Evolutionary conservation across 2,329 filamentous ascomycete genomes (phyloP).

Genomic region (Ciborinia camelliae): DNA sequence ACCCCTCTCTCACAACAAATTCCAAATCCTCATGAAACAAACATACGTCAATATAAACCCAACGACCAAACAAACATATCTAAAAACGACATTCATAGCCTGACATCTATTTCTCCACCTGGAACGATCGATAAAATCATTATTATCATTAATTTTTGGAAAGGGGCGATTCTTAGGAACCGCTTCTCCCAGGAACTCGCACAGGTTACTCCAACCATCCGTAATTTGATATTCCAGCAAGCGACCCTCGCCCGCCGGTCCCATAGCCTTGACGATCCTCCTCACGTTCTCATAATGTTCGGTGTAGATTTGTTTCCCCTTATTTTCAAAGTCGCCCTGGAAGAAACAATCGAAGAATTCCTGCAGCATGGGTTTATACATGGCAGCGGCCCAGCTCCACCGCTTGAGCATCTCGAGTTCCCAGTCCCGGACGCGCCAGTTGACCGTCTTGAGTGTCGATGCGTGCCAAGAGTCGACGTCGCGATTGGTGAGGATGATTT

Average conservation of each 20-base stretch:
- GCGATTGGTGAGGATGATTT: slow-evolving; percentile 25
- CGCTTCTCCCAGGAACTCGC: slow-evolving; percentile 24
- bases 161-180: slow-evolving; percentile 19
- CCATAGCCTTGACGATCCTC: background rate
- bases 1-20: slow-evolving; percentile 1
- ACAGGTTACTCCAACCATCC: slow-evolving; percentile 26
- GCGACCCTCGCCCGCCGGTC: background rate
- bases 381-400: slow-evolving; percentile 17
- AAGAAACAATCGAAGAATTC: slow-evolving; percentile 17
- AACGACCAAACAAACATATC: slow-evolving; percentile 9
- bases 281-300: slow-evolving; percentile 17
- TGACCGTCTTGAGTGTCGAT: slow-evolving; percentile 16
- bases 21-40: slow-evolving; percentile 15
- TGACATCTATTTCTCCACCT: slow-evolving; percentile 18
- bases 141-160: slow-evolving; percentile 14
- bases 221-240: slow-evolving; percentile 24
- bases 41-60: background rate
- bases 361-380: slow-evolving; percentile 19
- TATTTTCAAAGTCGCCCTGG: slow-evolving; percentile 10
- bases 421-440: slow-evolving; percentile 18
- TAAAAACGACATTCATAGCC: slow-evolving; percentile 14
- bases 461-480: slow-evolving; percentile 26
- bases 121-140: slow-evolving; percentile 16
- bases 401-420: slow-evolving; percentile 8
- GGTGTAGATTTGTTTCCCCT: slow-evolving; percentile 12